phyloP scores from a whole-genome alignment of 495 filamentous ascomycete genomes.

The Lepidopterella palustris region DNA sequence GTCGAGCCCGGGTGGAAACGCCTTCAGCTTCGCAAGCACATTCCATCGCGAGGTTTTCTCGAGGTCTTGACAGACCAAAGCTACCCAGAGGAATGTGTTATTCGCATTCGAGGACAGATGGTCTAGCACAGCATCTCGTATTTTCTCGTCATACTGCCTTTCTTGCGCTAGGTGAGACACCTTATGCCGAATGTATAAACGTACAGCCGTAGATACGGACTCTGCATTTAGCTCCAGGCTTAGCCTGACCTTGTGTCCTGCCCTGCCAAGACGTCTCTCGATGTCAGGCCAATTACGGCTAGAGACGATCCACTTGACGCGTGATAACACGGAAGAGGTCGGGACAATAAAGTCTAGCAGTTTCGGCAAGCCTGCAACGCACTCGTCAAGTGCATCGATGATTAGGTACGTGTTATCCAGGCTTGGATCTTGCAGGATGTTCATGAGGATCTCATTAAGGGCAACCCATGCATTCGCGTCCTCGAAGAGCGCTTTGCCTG shows the following conservation, averaged over 20 bases:
- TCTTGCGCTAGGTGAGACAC: neutral
- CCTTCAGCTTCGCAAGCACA: neutral
- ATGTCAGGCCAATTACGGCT: conserved; percentile 37
- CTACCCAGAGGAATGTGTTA: no score
- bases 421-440: conserved; percentile 33
- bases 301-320: conserved; percentile 37
- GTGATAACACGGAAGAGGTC: conserved; percentile 10
- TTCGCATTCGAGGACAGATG: neutral
- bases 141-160: neutral
- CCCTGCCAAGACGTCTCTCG: conserved; percentile 26
- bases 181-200: neutral
- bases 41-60: neutral
- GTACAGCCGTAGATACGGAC: neutral
- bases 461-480: conserved; percentile 35
- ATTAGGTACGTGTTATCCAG: conserved; percentile 32
- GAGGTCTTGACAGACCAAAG: no score
- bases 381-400: conserved; percentile 5
- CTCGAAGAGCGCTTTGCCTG: conserved; percentile 31
- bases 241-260: conserved; percentile 16
- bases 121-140: neutral
- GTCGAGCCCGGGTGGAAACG: neutral
- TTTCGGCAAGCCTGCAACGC: neutral
- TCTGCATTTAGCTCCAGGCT: conserved; percentile 34
- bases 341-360: conserved; percentile 22
- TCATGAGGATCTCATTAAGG: conserved; percentile 28